These are phyloP conservation scores for Hirsutella thompsonii DNA, from an alignment of 2,329 filamentous ascomycete genomes.

Conservation along the genomic window DNA sequence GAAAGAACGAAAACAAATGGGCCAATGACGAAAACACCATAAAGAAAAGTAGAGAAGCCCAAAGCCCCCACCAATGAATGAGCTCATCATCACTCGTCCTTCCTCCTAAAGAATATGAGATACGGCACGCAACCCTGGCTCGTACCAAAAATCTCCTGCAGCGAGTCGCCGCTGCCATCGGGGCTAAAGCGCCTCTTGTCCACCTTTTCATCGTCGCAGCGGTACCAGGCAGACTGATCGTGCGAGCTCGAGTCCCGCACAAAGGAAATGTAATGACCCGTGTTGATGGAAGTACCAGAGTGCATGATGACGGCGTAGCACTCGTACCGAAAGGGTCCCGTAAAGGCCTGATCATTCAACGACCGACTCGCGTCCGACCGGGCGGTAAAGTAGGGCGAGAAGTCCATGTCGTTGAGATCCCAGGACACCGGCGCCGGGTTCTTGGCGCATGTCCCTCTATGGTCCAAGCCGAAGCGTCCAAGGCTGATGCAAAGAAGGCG, in stretches of 20 bases:
- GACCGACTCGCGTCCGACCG: conserved; percentile 16
- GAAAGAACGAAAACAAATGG: no score
- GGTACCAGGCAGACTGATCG: conserved; percentile 32
- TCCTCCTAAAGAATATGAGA: conserved; percentile 31
- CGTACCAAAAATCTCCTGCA: conserved; percentile 25
- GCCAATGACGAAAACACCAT: no score
- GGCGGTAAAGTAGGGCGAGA: conserved; percentile 30
- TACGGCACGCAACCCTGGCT: conserved; percentile 29
- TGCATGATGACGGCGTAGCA: conserved; percentile 79
- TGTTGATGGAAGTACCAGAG: conserved; percentile 50
- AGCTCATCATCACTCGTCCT: conserved; percentile 10
- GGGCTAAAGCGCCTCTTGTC: conserved; percentile 28
- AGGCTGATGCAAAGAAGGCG: conserved; percentile 68
- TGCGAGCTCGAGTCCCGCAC: conserved; percentile 42
- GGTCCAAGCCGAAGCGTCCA: conserved; percentile 39
- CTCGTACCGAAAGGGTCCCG: conserved; percentile 60
- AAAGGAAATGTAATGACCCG: conserved; percentile 71
- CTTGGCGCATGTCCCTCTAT: conserved; percentile 37
- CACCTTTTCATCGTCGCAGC: conserved; percentile 33
- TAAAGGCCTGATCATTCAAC: conserved; percentile 25
- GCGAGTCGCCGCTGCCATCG: conserved; percentile 18
- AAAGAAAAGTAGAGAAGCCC: no score
- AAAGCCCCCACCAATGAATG: no score
- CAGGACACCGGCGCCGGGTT: conserved; percentile 62
- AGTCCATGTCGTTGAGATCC: conserved; percentile 56